phyloP scores from a whole-genome alignment of 2,329 filamentous ascomycete species.

The Trichoderma breve region DNA sequence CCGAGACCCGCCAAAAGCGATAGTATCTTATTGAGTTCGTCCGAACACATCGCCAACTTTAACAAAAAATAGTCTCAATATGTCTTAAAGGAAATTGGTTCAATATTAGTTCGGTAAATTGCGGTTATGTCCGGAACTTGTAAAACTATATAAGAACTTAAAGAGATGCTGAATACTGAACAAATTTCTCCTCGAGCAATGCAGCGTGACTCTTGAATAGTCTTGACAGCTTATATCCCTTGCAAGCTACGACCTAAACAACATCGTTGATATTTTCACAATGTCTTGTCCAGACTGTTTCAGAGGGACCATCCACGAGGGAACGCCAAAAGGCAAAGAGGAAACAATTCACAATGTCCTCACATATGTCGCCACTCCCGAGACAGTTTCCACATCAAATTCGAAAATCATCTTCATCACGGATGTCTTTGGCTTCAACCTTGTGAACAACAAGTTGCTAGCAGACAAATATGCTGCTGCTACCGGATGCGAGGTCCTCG shows the following conservation, averaged over 20 bases:
- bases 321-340: background rate
- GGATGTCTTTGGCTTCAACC: background rate
- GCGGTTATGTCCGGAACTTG: background rate
- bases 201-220: background rate
- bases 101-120: background rate
- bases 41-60: background rate
- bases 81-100: background rate
- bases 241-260: background rate
- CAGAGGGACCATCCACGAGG: background rate
- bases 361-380: background rate
- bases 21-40: background rate
- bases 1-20: background rate
- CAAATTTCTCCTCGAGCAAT: background rate
- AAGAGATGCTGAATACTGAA: background rate
- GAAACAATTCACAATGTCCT: background rate
- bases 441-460: constrained; percentile 1
- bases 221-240: background rate
- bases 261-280: background rate
- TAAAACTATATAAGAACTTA: background rate
- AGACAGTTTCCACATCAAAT: background rate
- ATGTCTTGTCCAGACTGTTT: constrained; percentile 4
- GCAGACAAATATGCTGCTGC: background rate
- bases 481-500: background rate
- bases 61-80: background rate
- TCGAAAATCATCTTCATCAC: constrained; percentile 1